Conservation (phyloP, 495 filamentous ascomycete genomes). For the Aspergillus ostianus region DNA sequence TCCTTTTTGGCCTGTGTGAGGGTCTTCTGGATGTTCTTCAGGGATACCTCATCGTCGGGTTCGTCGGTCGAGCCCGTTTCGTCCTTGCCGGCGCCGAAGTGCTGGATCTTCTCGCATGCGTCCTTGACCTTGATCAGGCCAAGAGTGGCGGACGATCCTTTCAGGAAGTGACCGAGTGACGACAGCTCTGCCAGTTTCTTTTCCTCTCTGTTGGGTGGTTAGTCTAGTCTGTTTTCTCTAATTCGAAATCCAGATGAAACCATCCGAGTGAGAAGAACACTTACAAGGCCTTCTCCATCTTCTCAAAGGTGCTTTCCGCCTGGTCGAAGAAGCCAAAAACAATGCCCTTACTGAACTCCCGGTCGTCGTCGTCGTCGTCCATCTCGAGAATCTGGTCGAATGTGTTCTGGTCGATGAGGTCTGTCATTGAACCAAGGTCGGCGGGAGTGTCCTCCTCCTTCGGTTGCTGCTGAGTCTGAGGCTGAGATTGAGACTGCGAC, state of each 20-base stretch:
- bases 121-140: conserved; percentile 91
- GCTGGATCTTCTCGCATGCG: conserved; percentile 92
- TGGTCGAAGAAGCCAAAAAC: conserved; percentile 93
- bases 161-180: conserved; percentile 87
- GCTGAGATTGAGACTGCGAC: background rate
- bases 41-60: conserved; percentile 59
- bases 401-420: conserved; percentile 72
- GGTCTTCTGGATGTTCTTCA: conserved; percentile 66
- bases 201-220: conserved; percentile 48
- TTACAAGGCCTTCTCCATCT: conserved; percentile 84
- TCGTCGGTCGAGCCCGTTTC: conserved; percentile 66
- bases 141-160: conserved; percentile 96
- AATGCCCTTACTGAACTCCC: conserved; percentile 78
- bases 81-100: conserved; percentile 78
- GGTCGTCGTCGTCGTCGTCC: conserved; percentile 83
- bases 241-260: background rate
- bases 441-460: conserved; percentile 41
- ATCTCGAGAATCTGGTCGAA: conserved; percentile 97
- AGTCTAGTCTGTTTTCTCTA: background rate
- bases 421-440: conserved; percentile 54
- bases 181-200: conserved; percentile 72
- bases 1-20: conserved; percentile 71
- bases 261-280: conserved; percentile 28
- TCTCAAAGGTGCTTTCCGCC: conserved; percentile 76
- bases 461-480: conserved; percentile 23